These are phyloP conservation scores for Cladobotryum protrusum DNA, from an alignment of 2,329 filamentous ascomycete species.

Conservation along the genomic window DNA sequence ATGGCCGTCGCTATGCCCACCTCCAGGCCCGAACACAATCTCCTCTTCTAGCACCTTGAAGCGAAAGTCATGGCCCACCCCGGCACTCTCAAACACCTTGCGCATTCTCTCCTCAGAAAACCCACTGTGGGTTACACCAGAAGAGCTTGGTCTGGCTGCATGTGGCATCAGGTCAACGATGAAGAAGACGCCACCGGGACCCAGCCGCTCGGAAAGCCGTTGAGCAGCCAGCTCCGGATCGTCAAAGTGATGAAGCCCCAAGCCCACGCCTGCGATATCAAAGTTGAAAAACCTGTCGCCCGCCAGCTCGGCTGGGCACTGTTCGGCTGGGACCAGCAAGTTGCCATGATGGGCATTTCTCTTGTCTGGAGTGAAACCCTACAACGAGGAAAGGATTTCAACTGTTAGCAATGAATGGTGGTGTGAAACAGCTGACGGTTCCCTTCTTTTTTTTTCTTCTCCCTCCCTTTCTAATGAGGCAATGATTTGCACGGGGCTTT, in stretches of 20 bases:
- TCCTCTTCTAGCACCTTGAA: conserved; percentile 49
- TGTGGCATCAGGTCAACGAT: conserved; percentile 63
- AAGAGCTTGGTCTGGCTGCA: conserved; percentile 24
- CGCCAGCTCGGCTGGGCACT: conserved; percentile 49
- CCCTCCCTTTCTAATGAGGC: too few species aligned
- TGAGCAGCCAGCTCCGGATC: conserved; percentile 54
- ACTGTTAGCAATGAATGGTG: too few species aligned
- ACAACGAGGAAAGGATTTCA: neutral
- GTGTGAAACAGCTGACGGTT: too few species aligned
- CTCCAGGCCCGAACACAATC: conserved; percentile 32
- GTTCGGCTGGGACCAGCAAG: conserved; percentile 41
- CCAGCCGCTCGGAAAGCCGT: conserved; percentile 55
- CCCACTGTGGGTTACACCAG: conserved; percentile 58
- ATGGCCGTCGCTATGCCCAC: neutral
- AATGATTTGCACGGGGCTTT: too few species aligned
- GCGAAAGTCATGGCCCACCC: conserved; percentile 50
- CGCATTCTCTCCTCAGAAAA: conserved; percentile 56
- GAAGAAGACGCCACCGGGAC: conserved; percentile 59
- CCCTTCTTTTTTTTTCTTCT: too few species aligned
- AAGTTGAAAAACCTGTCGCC: conserved; percentile 61
- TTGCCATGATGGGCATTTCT: conserved; percentile 55
- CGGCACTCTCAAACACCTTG: conserved; percentile 58
- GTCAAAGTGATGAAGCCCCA: conserved; percentile 63
- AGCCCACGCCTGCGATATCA: conserved; percentile 58
- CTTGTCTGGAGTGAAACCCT: conserved; percentile 45